phyloP scores from a whole-genome alignment of 345 rosid species.

The Citrus australasica region DNA sequence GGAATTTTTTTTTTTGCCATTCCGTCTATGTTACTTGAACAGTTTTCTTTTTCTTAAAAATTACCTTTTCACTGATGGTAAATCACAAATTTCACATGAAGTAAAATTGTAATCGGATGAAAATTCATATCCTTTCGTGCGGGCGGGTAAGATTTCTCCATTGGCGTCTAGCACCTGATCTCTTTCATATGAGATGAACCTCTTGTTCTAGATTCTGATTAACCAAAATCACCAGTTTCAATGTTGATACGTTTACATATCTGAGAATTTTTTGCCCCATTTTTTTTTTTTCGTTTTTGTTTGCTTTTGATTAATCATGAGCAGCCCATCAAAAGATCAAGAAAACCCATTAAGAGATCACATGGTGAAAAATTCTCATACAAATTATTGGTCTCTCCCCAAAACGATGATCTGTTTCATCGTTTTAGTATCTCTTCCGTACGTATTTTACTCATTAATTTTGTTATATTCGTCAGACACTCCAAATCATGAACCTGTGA shows the following conservation, averaged over 20 bases:
- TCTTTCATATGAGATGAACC: background rate
- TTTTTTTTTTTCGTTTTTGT: background rate
- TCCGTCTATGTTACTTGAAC: too few species aligned
- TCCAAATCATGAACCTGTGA: background rate
- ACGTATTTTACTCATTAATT: slow-evolving; percentile 24
- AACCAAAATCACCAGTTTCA: background rate
- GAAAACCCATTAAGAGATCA: background rate
- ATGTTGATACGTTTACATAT: background rate
- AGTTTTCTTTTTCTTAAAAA: background rate
- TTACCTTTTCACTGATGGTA: background rate
- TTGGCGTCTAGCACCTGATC: background rate
- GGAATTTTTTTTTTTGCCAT: too few species aligned
- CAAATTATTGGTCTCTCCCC: background rate
- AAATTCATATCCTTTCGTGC: background rate
- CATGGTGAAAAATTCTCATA: slow-evolving; percentile 13
- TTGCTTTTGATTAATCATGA: slow-evolving; percentile 1
- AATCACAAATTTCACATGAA: background rate
- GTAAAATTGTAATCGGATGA: background rate
- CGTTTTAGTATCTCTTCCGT: slow-evolving; percentile 18
- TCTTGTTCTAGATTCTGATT: background rate
- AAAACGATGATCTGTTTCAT: slow-evolving; percentile 21
- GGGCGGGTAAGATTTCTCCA: background rate
- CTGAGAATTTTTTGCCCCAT: background rate
- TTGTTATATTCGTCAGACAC: slow-evolving; percentile 12
- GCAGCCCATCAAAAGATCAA: slow-evolving; percentile 2